Conservation (phyloP, 2,329 filamentous ascomycete species). For the Neofusicoccum sp. region DNA sequence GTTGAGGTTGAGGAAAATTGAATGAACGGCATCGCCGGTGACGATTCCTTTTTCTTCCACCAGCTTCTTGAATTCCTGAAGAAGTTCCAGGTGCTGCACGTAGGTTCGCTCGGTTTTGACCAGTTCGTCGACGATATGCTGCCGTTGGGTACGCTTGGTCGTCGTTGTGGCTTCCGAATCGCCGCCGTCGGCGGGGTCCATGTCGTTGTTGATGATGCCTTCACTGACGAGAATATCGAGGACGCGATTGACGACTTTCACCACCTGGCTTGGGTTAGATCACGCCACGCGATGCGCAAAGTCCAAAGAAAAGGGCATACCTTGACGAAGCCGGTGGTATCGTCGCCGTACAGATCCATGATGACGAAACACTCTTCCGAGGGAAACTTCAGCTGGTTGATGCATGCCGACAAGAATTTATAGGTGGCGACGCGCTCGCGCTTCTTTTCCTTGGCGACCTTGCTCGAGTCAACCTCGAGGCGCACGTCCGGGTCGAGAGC, state of each 20-base stretch:
- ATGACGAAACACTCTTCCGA: constrained; percentile 87
- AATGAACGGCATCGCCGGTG: constrained; percentile 84
- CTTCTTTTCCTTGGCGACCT: constrained; percentile 63
- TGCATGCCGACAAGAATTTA: constrained; percentile 87
- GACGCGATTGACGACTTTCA: constrained; percentile 86
- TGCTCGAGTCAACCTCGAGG: constrained; percentile 65
- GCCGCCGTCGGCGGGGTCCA: constrained; percentile 44
- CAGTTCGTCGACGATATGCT: constrained; percentile 87
- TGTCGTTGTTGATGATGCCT: constrained; percentile 59
- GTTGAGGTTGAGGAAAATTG: constrained; percentile 96
- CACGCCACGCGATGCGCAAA: constrained; percentile 3
- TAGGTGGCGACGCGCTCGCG: constrained; percentile 84
- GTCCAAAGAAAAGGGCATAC: constrained; percentile 41
- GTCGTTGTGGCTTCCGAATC: constrained; percentile 35
- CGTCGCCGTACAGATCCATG: constrained; percentile 85
- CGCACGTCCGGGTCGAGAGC: constrained; percentile 68
- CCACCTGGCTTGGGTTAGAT: constrained; percentile 56
- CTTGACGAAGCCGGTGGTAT: constrained; percentile 97
- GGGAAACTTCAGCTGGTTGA: constrained; percentile 76
- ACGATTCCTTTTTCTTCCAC: constrained; percentile 85
- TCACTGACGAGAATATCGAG: constrained; percentile 80
- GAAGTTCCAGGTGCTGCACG: constrained; percentile 90
- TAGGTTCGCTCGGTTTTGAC: constrained; percentile 97
- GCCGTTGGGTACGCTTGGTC: constrained; percentile 67
- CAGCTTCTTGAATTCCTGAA: constrained; percentile 87